Percentiles rank a stretch among this genome's conserved stretches.
These are phyloP conservation scores for Moniliella sp. DNA, from an alignment of 1,284 basidiomycete genomes.

Conservation along the genomic window DNA sequence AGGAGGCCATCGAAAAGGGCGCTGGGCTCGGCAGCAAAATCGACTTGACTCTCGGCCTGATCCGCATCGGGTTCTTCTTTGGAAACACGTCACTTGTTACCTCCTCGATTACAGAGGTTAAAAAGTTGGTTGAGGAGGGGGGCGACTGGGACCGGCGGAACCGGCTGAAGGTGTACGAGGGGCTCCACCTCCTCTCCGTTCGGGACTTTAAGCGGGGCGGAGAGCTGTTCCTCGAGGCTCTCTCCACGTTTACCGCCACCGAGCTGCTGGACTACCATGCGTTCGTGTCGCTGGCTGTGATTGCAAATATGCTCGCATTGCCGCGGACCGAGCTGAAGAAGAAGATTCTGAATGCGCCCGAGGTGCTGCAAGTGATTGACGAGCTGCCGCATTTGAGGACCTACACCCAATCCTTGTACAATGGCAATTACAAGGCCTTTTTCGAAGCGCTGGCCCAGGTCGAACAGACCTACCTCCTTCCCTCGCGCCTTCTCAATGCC, in stretches of 20 bases:
- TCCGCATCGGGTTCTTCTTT: slow-evolving; percentile 78
- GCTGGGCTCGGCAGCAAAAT: slow-evolving; percentile 78
- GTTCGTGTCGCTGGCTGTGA: slow-evolving; percentile 67
- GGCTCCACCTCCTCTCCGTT: slow-evolving; percentile 61
- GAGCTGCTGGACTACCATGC: slow-evolving; percentile 75
- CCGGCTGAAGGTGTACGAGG: slow-evolving; percentile 82
- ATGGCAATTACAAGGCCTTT: slow-evolving; percentile 81
- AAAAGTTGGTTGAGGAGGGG: slow-evolving; percentile 77
- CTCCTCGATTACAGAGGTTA: slow-evolving; percentile 54
- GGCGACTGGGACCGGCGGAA: slow-evolving; percentile 96
- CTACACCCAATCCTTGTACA: slow-evolving; percentile 48
- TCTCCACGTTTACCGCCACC: slow-evolving; percentile 79
- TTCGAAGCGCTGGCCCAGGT: slow-evolving; percentile 72
- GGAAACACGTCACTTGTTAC: slow-evolving; percentile 57
- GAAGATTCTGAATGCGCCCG: slow-evolving; percentile 36
- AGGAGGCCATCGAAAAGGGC: slow-evolving; percentile 69
- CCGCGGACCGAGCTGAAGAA: slow-evolving; percentile 74
- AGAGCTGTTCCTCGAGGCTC: slow-evolving; percentile 61
- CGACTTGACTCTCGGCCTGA: slow-evolving; percentile 69
- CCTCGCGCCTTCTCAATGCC: slow-evolving; percentile 61
- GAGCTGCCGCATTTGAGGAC: slow-evolving; percentile 38
- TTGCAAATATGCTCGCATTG: slow-evolving; percentile 56
- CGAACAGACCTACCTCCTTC: slow-evolving; percentile 63
- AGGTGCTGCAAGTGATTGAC: slow-evolving; percentile 6
- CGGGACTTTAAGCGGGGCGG: slow-evolving; percentile 44